Conservation (phyloP, 2,329 filamentous ascomycete species). For the Coccinonectria pachysandricola region DNA sequence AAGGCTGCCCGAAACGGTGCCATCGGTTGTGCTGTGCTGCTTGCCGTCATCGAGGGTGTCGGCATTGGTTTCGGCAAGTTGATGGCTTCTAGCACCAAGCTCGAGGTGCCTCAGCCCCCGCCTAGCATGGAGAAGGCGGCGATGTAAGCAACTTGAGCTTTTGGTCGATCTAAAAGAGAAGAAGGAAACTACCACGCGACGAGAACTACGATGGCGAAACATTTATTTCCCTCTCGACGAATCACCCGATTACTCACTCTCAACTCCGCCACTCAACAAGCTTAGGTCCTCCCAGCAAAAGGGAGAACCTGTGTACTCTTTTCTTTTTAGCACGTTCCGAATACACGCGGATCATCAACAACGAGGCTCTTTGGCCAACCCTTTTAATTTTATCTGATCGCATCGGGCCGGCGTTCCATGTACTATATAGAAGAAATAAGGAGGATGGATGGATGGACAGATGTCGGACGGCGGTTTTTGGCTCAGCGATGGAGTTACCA, state of each 20-base stretch:
- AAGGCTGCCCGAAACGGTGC: slow-evolving; percentile 90
- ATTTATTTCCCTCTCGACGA: too few species aligned
- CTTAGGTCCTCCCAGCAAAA: too few species aligned
- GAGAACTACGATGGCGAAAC: slow-evolving; percentile 3
- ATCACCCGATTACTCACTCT: slow-evolving; percentile 14
- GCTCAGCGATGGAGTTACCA: slow-evolving; percentile 15
- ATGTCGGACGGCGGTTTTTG: slow-evolving; percentile 13
- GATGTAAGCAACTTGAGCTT: slow-evolving; percentile 14
- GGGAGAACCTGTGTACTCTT: too few species aligned
- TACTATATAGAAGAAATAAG: slow-evolving; percentile 19
- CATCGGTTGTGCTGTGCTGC: slow-evolving; percentile 87
- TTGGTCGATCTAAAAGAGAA: too few species aligned
- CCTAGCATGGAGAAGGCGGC: slow-evolving; percentile 20
- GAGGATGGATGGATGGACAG: slow-evolving; percentile 7
- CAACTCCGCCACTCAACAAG: slow-evolving; percentile 14
- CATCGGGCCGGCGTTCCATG: slow-evolving; percentile 26
- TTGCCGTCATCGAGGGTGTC: slow-evolving; percentile 95
- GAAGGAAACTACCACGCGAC: slow-evolving; percentile 4
- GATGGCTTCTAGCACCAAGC: slow-evolving; percentile 79
- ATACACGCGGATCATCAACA: slow-evolving; percentile 10
- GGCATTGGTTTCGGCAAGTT: slow-evolving; percentile 92
- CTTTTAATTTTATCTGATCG: slow-evolving; percentile 18
- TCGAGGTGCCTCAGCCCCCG: slow-evolving; percentile 47
- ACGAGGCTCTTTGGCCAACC: slow-evolving; percentile 9
- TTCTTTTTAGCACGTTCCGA: too few species aligned